Evolutionary conservation across 1,284 basidiomycete species (phyloP), one percentile per base, ranked within the genome.

Genomic region (Cryptococcus jaspeensis): DNA sequence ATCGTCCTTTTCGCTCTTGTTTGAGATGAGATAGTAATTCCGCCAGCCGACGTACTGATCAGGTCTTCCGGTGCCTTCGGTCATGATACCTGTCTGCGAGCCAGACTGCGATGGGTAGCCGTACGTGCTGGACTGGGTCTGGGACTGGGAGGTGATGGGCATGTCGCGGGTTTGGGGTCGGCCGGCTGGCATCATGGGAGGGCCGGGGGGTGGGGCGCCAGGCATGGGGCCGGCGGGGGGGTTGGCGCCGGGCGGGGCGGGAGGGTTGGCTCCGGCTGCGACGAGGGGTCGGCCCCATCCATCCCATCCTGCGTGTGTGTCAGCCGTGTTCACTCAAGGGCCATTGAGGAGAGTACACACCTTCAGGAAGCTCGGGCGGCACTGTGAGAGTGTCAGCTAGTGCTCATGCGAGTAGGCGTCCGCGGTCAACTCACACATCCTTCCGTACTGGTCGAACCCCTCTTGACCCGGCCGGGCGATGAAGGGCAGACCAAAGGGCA

Each of bases 391-490:
- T 15, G 23, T 9, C 42, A 32, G 28, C 28, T 32, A 4, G 28
- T 5, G 9, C 4, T 32, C 28, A 36, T 15, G 25, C 5, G 1
- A 15, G 47, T 32, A 32, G 9, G 28, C 4, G 28, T 5, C 28
- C 28, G 28, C 28, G 9, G 5, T 9, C 13, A 9, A 66, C 71
- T 61, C 51, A 73, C 71, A 53, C 66, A 70, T 67, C 22, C 71
- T 55, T 2, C 71, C 71, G 56, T 71, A 73, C 45, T 65, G 63
- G 44, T 73, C 71, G 48, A 71, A 73, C 2, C 71, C 71, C 57
- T 73, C 71, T 59, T 73, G 71, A 28, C 71, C 71, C 11, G 71
- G 71, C 62, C 71, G 50, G 36, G 71, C 71, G 51, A 71, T 66
- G 50, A 73, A 71, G 2, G 71, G 69, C 16, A 73, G 56, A 22